Evolutionary conservation across 192 early-diverging fungal species (phyloP), one percentile per base, ranked within the genome.

Genomic region (Phlyctochytrium arcticum): DNA sequence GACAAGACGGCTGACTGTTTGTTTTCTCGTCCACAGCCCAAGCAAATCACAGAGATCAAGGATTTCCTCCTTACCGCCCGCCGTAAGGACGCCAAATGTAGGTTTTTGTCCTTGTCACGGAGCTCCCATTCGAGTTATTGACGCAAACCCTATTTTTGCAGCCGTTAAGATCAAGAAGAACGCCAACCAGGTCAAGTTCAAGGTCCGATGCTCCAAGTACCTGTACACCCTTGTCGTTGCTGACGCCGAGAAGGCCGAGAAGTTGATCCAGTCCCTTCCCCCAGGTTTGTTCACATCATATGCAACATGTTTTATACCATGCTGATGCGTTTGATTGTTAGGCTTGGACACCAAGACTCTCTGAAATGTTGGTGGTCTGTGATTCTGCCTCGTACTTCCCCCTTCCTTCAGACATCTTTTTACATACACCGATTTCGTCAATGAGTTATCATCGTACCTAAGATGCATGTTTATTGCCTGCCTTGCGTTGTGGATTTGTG

Each of bases 41-140:
- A 95, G 87, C 90, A 97, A 83, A 85, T 98, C 70, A 81, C 80
- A 68, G 96, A 98, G 80, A 97, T 98, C 77, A 98, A 97, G 87
- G 85, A 95, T 73, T 98, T 98, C 85, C 87, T 98, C 69, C 84
- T 90, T 73, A 90, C 91, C 70, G 90, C 96, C 66, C 83, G 89
- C 74, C 91, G 94, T 84, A 97, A 95, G 88, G 94, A 95, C 73
- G 96, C 93, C 75, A 84, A 87, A 69, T 85, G 88, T 88, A 79
- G 63, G 84, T 80, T 48, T 56, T 10, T n/a, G n/a, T n/a, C n/a
- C n/a, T n/a, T n/a, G n/a, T n/a, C n/a, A n/a, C n/a, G n/a, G n/a
- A n/a, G n/a, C n/a, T n/a, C n/a, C n/a, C n/a, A n/a, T n/a, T n/a
- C n/a, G n/a, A n/a, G n/a, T n/a, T n/a, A 44, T 49, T 17, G 44